phyloP scores from a whole-genome alignment of 768 basidiomycete genomes.

The Kwoniella europaea region DNA sequence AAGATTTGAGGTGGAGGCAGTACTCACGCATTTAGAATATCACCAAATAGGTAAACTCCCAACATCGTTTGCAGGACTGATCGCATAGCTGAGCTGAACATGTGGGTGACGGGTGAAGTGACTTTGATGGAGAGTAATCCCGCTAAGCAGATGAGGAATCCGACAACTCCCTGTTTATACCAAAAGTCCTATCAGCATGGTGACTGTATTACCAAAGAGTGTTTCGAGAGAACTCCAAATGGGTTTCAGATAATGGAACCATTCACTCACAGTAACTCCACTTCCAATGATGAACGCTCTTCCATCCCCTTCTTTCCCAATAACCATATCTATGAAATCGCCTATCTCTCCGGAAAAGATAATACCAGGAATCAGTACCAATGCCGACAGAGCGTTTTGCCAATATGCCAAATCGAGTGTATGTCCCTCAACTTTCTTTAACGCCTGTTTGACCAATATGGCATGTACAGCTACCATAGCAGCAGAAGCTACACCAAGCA shows the following conservation, averaged over 20 bases:
- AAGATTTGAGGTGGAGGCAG: not conserved
- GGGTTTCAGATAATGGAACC: not conserved
- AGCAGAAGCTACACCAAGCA: constrained; percentile 35
- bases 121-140: constrained; percentile 92
- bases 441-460: constrained; percentile 35
- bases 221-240: too few species aligned
- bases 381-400: constrained; percentile 30
- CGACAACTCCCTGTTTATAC: constrained; percentile 22
- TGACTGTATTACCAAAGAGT: too few species aligned
- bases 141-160: constrained; percentile 89
- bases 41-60: constrained; percentile 36
- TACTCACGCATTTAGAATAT: constrained; percentile 34
- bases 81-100: constrained; percentile 58
- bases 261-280: constrained; percentile 34
- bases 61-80: constrained; percentile 39
- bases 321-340: constrained; percentile 18
- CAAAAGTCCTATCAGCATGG: not conserved
- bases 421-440: constrained; percentile 33
- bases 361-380: constrained; percentile 26
- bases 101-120: constrained; percentile 94
- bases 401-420: constrained; percentile 40
- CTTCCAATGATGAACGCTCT: constrained; percentile 32
- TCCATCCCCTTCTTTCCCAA: constrained; percentile 20
- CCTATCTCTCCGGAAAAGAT: constrained; percentile 24
- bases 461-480: constrained; percentile 41